Base-by-base conservation (phyloP, 1,284 basidiomycete genomes). In the Trichosporon ovoides region DNA sequence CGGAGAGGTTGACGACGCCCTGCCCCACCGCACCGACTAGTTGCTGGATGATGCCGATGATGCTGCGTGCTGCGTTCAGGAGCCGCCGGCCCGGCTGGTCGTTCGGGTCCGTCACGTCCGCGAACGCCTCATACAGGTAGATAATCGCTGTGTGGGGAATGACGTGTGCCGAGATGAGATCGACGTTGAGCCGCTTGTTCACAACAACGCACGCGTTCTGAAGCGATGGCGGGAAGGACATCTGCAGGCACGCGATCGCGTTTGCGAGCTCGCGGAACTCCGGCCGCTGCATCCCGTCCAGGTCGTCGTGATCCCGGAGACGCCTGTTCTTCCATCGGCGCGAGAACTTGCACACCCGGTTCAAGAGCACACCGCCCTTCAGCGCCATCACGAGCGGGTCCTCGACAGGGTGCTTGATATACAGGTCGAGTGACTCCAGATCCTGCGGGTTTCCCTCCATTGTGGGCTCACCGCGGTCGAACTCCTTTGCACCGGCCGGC, bases 101-200 rank as follows among this genome's bases (percentile, higher is more conserved):
- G 24, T 66, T 63, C 4, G 68, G 63, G 52, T 76, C 74, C 9
- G 64, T 60, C 20, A 77, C 58, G 53, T 76, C 71, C 1, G 75
- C 75, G 48, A 75, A 77, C 9, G 72, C 67, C 57, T 78, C 77
- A 58, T 76, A 74, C 6, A 78, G 66, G 36, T 68, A 73, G 49
- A 77, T 77, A 36, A 67, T 65, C 1, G 72, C 70, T 28, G 69
- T 62, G 50, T 76, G 69, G 5, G 75, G 75, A 2, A 75, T 24
- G 58, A 73, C 62, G 48, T 74, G 73, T 2, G 74, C 72, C 22
- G 16, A 10, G 48, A 76, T 68, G 7, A 71, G 59, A 38, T 76
- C 70, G 19, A 70, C 68, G 31, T 76, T 71, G 7, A 74, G 61
- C 9, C 53, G 56, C 36, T 59, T 59, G 43, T 65, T 68, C 2